Conservation (phyloP, 176 grass and related monocot species). For the Dendrocalamus sinicus region DNA sequence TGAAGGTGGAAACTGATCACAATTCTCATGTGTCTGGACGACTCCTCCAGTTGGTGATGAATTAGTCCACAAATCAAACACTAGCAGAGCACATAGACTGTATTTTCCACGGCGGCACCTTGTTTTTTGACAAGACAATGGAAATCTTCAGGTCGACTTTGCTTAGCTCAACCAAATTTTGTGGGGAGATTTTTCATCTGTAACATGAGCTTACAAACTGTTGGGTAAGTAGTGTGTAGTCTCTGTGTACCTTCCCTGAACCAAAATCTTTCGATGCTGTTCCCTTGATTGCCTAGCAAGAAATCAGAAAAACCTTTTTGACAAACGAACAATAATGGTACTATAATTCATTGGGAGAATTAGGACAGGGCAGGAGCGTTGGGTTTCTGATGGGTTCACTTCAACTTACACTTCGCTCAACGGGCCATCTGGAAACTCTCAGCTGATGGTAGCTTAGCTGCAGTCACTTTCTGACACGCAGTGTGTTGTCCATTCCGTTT, state of each 20-base stretch:
- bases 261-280: neutral
- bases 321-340: neutral
- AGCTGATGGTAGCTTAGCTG: neutral
- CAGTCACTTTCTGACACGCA: neutral
- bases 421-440: neutral
- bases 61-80: conserved; percentile 9
- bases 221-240: neutral
- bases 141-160: neutral
- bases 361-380: neutral
- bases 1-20: neutral
- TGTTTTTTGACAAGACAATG: neutral
- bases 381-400: conserved; percentile 35
- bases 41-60: neutral
- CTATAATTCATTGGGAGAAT: neutral
- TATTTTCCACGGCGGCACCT: neutral
- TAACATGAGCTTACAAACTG: conserved; percentile 8
- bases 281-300: neutral
- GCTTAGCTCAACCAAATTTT: neutral
- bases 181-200: neutral
- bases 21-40: neutral
- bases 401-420: neutral
- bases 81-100: neutral
- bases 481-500: conserved; percentile 2
- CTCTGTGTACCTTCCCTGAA: neutral
- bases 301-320: conserved; percentile 12